Base-by-base conservation (phyloP, 257 asterid genomes). In the Sherardia arvensis region DNA sequence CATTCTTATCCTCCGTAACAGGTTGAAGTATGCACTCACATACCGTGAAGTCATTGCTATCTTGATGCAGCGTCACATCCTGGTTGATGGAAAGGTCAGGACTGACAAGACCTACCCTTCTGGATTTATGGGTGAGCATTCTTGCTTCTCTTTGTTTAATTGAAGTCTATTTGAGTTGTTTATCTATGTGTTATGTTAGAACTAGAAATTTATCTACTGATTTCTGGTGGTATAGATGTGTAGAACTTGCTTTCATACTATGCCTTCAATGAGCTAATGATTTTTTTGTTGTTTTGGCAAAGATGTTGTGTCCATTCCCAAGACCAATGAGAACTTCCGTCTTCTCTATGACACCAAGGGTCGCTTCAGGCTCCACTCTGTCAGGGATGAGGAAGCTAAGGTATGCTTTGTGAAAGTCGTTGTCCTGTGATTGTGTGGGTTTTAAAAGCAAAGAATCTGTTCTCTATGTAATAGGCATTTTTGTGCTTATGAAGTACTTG, bases 371-470 rank as follows among this genome's bases (percentile, higher is more conserved):
- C 86, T 84, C 15, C 95, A 87, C 72, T 82, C 89, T 0, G 53
- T 87, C 78, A 75, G 95, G 76, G 91, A 87, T 67, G 91, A 87
- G 79, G 95, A 86, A 77, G 71, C 95, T 53, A 86, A 86, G 91
- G 95, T 86, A 1, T 49, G 27, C 26, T 63, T 57, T 7, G 1
- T 38, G 21, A 8, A 4, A 11, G 36, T 40, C 47, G 0, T 49
- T 20, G 27, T n/a, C 26, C 26, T 21, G 5, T 47, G 53, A 15
- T 18, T 47, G 11, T 43, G 20, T 4, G 51, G 51, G 1, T 20
- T 49, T 47, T n/a, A 1, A n/a, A 47, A 9, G 17, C 23, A 48
- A 9, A 48, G 8, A 20, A 20, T 4, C 26, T 18, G 23, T 20
- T 49, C 26, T 49, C 43, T 6, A 32, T 4, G 34, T 32, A 8